Evolutionary conservation across 306 rosid genomes (phyloP), one percentile per base, ranked within the genome.

Genomic region (Luffa aegyptiaca): DNA sequence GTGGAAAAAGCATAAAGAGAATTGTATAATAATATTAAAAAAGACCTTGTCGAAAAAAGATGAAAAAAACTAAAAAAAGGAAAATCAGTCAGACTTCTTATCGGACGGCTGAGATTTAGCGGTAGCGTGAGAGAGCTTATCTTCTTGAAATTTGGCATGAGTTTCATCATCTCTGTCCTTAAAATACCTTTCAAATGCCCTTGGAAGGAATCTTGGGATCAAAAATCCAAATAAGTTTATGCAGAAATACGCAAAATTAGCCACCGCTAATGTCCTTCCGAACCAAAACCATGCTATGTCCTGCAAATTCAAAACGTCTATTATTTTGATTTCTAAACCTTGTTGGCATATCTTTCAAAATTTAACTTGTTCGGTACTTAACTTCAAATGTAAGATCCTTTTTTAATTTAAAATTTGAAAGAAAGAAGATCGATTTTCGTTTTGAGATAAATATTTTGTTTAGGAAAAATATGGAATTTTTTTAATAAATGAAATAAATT

Each of bases 201-300:
- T 87, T 2, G 98, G 98, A 80, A 93, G 96, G 63, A 93, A 93
- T 76, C 85, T 81, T 0, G 97, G 97, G 65, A 93, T 83, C 85
- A 93, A 76, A 86, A 93, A 93, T 4, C 79, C 87, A n/a, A 87
- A 90, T 61, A 93, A 81, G 74, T 93, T 93, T 73, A 84, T 77
- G 0, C 88, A 87, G 80, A 93, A 91, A 68, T 92, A 93, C 4
- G 10, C 79, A 76, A 92, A 26, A 70, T 93, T 93, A 0, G 89
- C 84, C 80, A 84, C 56, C 0, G 97, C 89, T 10, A 92, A 76
- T 75, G 75, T 78, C 84, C 90, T 90, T 83, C 96, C 98, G 73
- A 92, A 93, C 97, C 95, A 90, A 84, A 63, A 80, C 98, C 98
- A 92, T 14, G 83, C 88, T 5, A 51, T 31, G 72, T 90, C 96